phyloP scores from a whole-genome alignment of 345 rosid genomes.

The Mallotus nudiflorus region DNA sequence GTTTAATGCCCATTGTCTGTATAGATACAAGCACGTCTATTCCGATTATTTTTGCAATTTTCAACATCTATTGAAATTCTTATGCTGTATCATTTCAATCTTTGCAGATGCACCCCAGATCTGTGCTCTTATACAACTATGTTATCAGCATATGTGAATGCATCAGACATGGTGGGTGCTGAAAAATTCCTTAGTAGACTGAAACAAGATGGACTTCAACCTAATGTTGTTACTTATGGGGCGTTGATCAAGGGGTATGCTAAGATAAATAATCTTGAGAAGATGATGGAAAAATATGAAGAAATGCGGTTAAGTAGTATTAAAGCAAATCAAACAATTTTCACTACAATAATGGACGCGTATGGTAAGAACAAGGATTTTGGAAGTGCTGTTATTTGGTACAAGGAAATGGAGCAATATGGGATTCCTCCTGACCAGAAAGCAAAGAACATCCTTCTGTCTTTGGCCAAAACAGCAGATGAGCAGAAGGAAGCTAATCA shows the following conservation, averaged over 20 bases:
- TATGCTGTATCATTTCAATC: background rate
- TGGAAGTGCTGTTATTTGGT: conserved; percentile 80
- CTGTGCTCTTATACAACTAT: conserved; percentile 88
- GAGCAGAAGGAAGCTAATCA: conserved; percentile 66
- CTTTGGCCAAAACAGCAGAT: conserved; percentile 68
- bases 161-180: conserved; percentile 92
- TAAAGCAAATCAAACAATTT: conserved; percentile 75
- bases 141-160: conserved; percentile 91
- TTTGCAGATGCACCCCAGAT: conserved; percentile 70
- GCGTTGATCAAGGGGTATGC: conserved; percentile 86
- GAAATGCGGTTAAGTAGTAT: conserved; percentile 59
- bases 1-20: no score
- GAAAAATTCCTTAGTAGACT: conserved; percentile 77
- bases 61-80: no score
- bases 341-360: conserved; percentile 88
- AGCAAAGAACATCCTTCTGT: conserved; percentile 80
- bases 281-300: conserved; percentile 72
- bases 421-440: conserved; percentile 79
- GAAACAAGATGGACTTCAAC: conserved; percentile 65
- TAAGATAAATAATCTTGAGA: conserved; percentile 61
- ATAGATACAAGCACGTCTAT: no score
- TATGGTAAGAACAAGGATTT: conserved; percentile 78
- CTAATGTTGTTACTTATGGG: conserved; percentile 79
- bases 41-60: no score
- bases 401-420: conserved; percentile 71